phyloP scores from a whole-genome alignment of 805 yeast species.

The Metschnikowia orientalis region DNA sequence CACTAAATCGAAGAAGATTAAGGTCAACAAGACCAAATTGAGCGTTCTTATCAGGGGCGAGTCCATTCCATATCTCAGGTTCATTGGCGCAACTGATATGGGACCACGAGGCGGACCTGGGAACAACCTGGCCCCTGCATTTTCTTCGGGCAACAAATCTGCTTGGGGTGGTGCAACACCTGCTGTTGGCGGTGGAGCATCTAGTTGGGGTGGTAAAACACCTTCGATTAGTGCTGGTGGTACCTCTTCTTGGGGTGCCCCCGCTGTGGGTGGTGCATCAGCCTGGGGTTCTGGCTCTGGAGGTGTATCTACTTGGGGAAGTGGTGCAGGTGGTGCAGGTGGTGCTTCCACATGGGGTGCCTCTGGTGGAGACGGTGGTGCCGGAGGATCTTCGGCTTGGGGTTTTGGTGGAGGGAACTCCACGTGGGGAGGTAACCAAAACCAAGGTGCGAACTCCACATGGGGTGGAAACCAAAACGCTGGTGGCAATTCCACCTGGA shows the following conservation, averaged over 20 bases:
- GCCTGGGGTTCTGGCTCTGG: conserved; percentile 41
- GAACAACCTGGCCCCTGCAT: conserved; percentile 27
- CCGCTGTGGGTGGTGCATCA: conserved; percentile 33
- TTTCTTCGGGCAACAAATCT: conserved; percentile 45
- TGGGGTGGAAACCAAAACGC: conserved; percentile 16
- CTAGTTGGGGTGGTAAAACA: conserved; percentile 28
- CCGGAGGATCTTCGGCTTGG: conserved; percentile 20
- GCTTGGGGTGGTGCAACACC: conserved; percentile 45
- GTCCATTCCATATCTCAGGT: conserved; percentile 73
- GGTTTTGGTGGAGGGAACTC: conserved; percentile 20
- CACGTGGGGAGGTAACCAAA: conserved; percentile 14
- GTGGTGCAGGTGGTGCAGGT: too few species aligned
- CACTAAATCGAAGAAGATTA: conserved; percentile 82
- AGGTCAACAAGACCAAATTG: conserved; percentile 74
- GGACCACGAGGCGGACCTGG: conserved; percentile 18
- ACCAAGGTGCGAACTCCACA: conserved; percentile 17
- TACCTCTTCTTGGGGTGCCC: conserved; percentile 33
- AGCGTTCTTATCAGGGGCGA: conserved; percentile 68
- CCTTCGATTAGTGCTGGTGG: conserved; percentile 30
- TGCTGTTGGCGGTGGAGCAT: conserved; percentile 35
- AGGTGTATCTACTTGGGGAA: conserved; percentile 33
- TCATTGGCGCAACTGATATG: conserved; percentile 50
- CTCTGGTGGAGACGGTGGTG: conserved; percentile 4
- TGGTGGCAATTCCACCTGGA: conserved; percentile 22
- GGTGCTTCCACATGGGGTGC: conserved; percentile 20